Conservation (phyloP, 1,284 basidiomycete species). For the Austroboletus olivaceoglutinosus region DNA sequence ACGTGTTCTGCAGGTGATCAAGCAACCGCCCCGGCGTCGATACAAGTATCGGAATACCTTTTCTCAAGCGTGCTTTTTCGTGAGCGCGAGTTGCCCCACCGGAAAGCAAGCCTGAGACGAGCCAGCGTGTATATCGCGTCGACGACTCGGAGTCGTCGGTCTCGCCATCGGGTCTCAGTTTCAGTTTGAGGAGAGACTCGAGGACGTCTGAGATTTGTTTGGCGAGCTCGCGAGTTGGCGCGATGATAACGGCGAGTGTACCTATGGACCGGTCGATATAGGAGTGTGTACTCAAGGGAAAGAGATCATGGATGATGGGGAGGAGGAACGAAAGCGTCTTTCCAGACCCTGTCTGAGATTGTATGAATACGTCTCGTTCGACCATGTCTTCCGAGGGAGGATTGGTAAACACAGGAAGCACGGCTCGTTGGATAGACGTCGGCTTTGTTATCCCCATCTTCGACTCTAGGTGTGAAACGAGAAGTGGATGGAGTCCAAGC, state of each 20-base stretch:
- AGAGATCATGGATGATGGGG: slow-evolving; percentile 92
- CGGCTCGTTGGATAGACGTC: slow-evolving; percentile 87
- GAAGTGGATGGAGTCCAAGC: slow-evolving; percentile 78
- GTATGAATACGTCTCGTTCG: slow-evolving; percentile 86
- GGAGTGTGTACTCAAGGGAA: slow-evolving; percentile 83
- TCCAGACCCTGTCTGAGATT: slow-evolving; percentile 97
- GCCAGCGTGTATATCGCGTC: slow-evolving; percentile 80
- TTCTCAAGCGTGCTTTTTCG: slow-evolving; percentile 62
- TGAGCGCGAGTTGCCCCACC: slow-evolving; percentile 76
- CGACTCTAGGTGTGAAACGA: slow-evolving; percentile 73
- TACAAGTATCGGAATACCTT: slow-evolving; percentile 80
- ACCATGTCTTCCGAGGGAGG: slow-evolving; percentile 38
- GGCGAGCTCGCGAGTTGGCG: slow-evolving; percentile 92
- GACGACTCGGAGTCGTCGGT: slow-evolving; percentile 46
- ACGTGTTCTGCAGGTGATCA: slow-evolving; percentile 92
- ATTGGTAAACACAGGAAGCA: slow-evolving; percentile 72
- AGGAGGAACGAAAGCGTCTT: slow-evolving; percentile 95
- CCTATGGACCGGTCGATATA: slow-evolving; percentile 89
- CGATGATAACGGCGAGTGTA: slow-evolving; percentile 92
- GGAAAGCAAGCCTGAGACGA: slow-evolving; percentile 89
- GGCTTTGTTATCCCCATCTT: slow-evolving; percentile 88
- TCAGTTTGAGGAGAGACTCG: slow-evolving; percentile 81
- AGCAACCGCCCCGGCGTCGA: slow-evolving; percentile 96
- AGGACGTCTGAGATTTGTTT: slow-evolving; percentile 95
- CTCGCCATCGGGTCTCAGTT: slow-evolving; percentile 63